A percentile compares a stretch with the other conserved stretches of the same genome.
Conservation (phyloP, 2,329 filamentous ascomycete genomes). For the Fusarium secorum region DNA sequence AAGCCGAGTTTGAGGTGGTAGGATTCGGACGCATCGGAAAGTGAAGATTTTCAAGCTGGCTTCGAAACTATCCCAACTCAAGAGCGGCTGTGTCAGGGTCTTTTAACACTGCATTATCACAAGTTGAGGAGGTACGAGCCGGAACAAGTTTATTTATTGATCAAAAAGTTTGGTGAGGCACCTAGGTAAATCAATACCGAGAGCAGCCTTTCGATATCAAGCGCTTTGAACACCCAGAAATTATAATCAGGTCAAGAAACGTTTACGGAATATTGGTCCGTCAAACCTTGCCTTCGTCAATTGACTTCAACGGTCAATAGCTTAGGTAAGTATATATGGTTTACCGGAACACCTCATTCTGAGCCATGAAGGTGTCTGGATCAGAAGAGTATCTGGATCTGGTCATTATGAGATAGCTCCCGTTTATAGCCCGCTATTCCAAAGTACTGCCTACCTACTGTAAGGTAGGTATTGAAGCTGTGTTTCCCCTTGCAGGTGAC, state of each 20-base stretch:
- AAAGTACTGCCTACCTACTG: not conserved
- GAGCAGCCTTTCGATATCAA: not conserved
- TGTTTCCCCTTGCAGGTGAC: conserved; percentile 20
- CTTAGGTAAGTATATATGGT: not conserved
- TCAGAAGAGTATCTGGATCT: not conserved
- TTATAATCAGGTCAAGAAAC: not conserved
- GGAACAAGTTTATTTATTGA: not conserved
- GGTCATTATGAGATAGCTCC: not conserved
- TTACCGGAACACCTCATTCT: not conserved
- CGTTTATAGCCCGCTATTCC: conserved; percentile 1
- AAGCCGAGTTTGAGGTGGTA: not conserved
- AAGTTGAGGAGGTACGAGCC: not conserved
- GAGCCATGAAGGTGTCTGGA: not conserved
- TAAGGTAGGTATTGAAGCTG: not conserved
- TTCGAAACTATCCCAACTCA: not conserved
- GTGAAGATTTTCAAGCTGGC: not conserved
- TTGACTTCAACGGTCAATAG: not conserved
- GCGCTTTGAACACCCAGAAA: not conserved
- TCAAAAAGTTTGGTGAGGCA: not conserved
- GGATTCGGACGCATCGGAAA: conserved; percentile 29
- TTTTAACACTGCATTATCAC: not conserved
- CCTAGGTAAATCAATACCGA: not conserved
- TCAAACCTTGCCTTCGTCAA: not conserved
- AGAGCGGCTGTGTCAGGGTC: not conserved
- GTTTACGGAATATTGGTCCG: not conserved